These are phyloP conservation scores for Cnidoscolus chayamansa DNA, from an alignment of 441 rosid genomes.

Conservation along the genomic window DNA sequence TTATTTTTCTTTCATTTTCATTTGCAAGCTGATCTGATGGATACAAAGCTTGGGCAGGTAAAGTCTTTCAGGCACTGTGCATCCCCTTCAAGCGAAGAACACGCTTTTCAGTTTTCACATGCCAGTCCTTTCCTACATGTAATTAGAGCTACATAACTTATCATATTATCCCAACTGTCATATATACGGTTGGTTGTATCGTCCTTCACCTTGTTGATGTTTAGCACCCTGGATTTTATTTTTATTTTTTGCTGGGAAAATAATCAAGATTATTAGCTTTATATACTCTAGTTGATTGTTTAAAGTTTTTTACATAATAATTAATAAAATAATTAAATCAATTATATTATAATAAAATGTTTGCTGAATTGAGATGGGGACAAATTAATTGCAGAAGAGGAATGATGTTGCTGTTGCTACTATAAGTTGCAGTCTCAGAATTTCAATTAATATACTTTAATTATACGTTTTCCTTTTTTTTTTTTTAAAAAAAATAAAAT, in stretches of 20 bases:
- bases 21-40: slow-evolving; percentile 7
- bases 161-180: background rate
- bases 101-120: slow-evolving; percentile 1
- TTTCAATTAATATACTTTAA: no score
- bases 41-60: background rate
- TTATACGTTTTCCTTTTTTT: no score
- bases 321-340: no score
- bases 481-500: no score
- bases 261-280: background rate
- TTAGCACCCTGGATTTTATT: background rate
- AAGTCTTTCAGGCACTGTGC: background rate
- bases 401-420: no score
- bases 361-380: background rate
- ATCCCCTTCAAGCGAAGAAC: background rate
- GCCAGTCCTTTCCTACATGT: background rate
- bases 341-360: no score
- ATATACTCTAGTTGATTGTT: no score
- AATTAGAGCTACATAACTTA: background rate
- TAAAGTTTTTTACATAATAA: no score
- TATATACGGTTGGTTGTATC: background rate
- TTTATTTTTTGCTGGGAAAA: background rate
- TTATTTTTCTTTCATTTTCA: background rate
- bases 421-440: no score
- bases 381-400: no score
- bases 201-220: background rate